Evolutionary conservation across 768 basidiomycete genomes (phyloP), one percentile per base, ranked within the genome.

Genomic region (Amanita pseudoporphyria): DNA sequence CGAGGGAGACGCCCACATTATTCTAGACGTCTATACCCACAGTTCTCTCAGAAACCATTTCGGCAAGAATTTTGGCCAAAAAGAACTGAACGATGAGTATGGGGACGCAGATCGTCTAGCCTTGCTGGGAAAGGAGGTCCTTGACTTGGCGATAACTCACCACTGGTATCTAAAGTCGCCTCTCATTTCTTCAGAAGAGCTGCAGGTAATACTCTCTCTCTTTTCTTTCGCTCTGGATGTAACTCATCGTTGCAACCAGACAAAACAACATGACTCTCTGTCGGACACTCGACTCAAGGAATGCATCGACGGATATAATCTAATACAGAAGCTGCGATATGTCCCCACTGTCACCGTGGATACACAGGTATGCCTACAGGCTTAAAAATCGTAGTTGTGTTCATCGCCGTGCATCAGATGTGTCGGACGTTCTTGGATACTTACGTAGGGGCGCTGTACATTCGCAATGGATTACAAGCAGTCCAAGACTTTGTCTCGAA

Each of bases 391-490:
- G 6, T 14, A 26, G 18, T 40, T 14, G 28, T 16, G 13, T 16
- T 43, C 13, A 32, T 6, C 24, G 10, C 16, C 21, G 16, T 35
- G 3, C 26, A 18, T 44, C 43, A 45, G 45, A 45, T 48, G 26
- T 58, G 31, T 77, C 47, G 68, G 68, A 22, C 64, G 62, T 38
- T 73, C 81, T 43, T 83, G 83, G 54, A 57, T 56, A 74, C 76
- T 16, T 85, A 84, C 54, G 67, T 85, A 10, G 84, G 82, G 7
- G 84, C 81, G n/a, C 62, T 82, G 10, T 81, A 76, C 60, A 66
- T 73, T n/a, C 74, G 77, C 45, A 73, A 69, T 47, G 84, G 83
- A 18, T 58, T 76, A 31, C 38, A 57, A 3, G 58, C 61, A 6
- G 68, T 84, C 43, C 70, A 79, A 57, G 56, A 62, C 19, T 87